Evolutionary conservation across 768 basidiomycete species (phyloP).

Genomic region (Lactarius evosmus): DNA sequence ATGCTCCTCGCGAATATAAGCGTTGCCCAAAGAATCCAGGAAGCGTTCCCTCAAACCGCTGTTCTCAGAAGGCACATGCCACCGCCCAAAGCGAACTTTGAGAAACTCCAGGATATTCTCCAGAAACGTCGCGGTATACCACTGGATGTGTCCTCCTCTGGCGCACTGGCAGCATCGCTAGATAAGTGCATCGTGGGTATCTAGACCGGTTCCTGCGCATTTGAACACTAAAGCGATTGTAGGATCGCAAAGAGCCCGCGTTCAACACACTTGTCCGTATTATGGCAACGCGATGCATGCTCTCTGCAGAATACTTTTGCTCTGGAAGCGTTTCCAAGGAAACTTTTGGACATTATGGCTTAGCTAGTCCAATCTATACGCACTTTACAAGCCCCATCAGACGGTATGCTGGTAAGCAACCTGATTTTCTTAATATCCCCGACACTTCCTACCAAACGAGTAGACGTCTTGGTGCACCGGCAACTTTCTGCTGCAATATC

Average conservation of each 20-base stretch:
- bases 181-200: slow-evolving; percentile 78
- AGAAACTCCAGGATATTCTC: slow-evolving; percentile 91
- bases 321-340: slow-evolving; percentile 91
- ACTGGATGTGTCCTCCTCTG: slow-evolving; percentile 88
- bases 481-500: slow-evolving; percentile 90
- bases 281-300: slow-evolving; percentile 99
- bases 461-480: slow-evolving; percentile 91
- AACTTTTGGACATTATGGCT: slow-evolving; percentile 94
- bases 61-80: slow-evolving; percentile 89
- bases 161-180: slow-evolving; percentile 81
- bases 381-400: slow-evolving; percentile 98
- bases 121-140: slow-evolving; percentile 77
- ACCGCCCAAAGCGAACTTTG: slow-evolving; percentile 91
- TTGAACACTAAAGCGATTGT: background rate
- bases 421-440: background rate
- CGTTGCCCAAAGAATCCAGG: slow-evolving; percentile 88
- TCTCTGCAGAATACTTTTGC: slow-evolving; percentile 97
- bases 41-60: slow-evolving; percentile 93
- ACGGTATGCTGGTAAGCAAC: slow-evolving; percentile 77
- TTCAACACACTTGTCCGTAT: slow-evolving; percentile 98
- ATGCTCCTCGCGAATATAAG: slow-evolving; percentile 98
- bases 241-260: slow-evolving; percentile 82
- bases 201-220: slow-evolving; percentile 14
- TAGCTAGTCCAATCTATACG: slow-evolving; percentile 96
- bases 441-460: background rate